Evolutionary conservation across 2,329 filamentous ascomycete genomes (phyloP), one percentile per base, ranked within the genome.

Genomic region (Ophiostoma himal-ulmi): DNA sequence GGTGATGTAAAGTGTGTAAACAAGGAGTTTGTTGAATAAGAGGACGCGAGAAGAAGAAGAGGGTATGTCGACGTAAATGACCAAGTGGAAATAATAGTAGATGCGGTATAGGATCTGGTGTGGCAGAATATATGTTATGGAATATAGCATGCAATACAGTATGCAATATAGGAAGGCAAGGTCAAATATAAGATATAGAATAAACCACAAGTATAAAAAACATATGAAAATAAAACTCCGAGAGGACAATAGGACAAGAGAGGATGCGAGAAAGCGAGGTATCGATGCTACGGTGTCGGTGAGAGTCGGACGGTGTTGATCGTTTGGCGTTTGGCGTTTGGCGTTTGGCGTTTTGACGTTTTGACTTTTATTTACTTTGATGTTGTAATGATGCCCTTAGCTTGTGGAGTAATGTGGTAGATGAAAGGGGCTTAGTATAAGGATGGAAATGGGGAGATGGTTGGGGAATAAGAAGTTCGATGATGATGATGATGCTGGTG

Each of bases 101-200:
- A 48, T 54, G 41, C 30, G 37, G 22, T 34, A 36, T 64, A 64
- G 30, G 20, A 64, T 5, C 17, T 48, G 44, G 13, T 13, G 26
- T 17, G 22, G 52, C 8, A 8, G 60, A 52, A 67, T 48, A 57
- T 57, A 68, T 26, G 65, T 34, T 30, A 11, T 36, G 44, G 65
- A 64, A 22, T 30, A 70, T n/a, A 7, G 44, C 44, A 17, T 20
- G 44, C 44, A 48, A 48, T 48, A 48, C 6, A 5, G 44, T 20
- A 48, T 48, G 44, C 44, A 48, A 48, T 48, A 48, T 48, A 48
- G 44, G 44, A 48, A 64, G 48, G 37, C 34, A 34, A 54, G 37
- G 54, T 22, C n/a, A 68, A 52, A 67, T 44, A 44, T 44, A 62
- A 36, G 64, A 54, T 22, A 10, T 41, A 34, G 64, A 62, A n/a